These are phyloP conservation scores for Podaxis sp. DNA, from an alignment of 768 basidiomycete species.

Conservation along the genomic window DNA sequence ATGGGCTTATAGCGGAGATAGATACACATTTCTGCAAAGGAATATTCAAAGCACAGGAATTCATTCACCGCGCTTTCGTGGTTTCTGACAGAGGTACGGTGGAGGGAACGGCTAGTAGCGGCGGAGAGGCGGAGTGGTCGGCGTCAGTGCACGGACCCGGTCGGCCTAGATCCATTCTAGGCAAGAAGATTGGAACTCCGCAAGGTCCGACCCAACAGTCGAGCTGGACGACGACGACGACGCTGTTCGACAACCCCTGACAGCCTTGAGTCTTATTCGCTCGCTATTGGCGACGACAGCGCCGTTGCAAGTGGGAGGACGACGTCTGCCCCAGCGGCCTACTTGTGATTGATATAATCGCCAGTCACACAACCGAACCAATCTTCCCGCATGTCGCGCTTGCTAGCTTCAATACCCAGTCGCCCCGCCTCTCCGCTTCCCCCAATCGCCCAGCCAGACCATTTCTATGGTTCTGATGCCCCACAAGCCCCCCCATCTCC, in stretches of 20 bases:
- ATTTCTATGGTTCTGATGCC: constrained; percentile 69
- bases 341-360: background rate
- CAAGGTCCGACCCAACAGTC: constrained; percentile 12
- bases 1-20: no score
- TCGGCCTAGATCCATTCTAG: constrained; percentile 25
- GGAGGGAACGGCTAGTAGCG: background rate
- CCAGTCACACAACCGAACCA: constrained; percentile 6
- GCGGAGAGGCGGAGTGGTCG: background rate
- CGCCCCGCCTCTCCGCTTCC: constrained; percentile 55
- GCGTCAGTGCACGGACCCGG: constrained; percentile 12
- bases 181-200: constrained; percentile 30
- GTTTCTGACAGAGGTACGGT: background rate
- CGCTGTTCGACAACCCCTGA: constrained; percentile 9
- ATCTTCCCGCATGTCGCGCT: constrained; percentile 35
- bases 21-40: no score
- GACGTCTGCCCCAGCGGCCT: background rate
- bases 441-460: constrained; percentile 67
- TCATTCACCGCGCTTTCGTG: no score
- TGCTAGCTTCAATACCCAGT: constrained; percentile 43
- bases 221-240: constrained; percentile 17
- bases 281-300: background rate
- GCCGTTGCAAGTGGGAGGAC: background rate
- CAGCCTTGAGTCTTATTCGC: constrained; percentile 6
- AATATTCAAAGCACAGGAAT: no score
- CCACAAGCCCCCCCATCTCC: constrained; percentile 56